Conservation (phyloP, 2,329 filamentous ascomycete genomes). For the Botrytis elliptica region DNA sequence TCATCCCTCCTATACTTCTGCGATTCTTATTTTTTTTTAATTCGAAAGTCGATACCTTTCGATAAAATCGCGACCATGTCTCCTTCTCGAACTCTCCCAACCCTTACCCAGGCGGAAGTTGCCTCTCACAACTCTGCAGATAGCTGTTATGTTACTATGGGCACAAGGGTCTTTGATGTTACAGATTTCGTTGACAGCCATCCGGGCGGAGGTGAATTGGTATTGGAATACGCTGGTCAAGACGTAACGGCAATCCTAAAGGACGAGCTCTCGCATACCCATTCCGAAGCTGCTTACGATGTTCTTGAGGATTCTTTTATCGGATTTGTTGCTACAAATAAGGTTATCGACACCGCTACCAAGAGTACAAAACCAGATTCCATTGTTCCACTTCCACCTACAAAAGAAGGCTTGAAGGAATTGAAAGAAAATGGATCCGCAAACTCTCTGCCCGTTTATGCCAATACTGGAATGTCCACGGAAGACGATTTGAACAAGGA, state of each 20-base stretch:
- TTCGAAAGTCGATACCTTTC: background rate
- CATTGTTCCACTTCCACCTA: conserved; percentile 53
- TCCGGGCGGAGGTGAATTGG: conserved; percentile 83
- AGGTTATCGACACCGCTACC: conserved; percentile 40
- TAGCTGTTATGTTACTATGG: conserved; percentile 92
- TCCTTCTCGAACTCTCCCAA: conserved; percentile 80
- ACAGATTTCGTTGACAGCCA: conserved; percentile 89
- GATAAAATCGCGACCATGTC: conserved; percentile 49
- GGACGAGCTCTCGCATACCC: conserved; percentile 77
- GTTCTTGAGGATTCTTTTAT: conserved; percentile 84
- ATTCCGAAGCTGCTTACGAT: conserved; percentile 94
- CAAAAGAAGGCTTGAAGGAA: conserved; percentile 48
- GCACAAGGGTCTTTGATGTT: conserved; percentile 89
- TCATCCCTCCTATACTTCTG: background rate
- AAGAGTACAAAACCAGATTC: conserved; percentile 41
- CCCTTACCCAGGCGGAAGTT: conserved; percentile 77
- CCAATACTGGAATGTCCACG: conserved; percentile 78
- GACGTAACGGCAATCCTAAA: conserved; percentile 81
- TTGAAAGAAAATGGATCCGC: conserved; percentile 42
- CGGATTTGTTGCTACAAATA: conserved; percentile 69
- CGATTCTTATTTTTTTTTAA: background rate
- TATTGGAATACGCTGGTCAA: conserved; percentile 86
- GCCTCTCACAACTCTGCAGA: conserved; percentile 73
- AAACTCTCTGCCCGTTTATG: conserved; percentile 47
- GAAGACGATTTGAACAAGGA: conserved; percentile 85